Conservation (phyloP, 345 rosid genomes). For the Rhizophora apiculata region DNA sequence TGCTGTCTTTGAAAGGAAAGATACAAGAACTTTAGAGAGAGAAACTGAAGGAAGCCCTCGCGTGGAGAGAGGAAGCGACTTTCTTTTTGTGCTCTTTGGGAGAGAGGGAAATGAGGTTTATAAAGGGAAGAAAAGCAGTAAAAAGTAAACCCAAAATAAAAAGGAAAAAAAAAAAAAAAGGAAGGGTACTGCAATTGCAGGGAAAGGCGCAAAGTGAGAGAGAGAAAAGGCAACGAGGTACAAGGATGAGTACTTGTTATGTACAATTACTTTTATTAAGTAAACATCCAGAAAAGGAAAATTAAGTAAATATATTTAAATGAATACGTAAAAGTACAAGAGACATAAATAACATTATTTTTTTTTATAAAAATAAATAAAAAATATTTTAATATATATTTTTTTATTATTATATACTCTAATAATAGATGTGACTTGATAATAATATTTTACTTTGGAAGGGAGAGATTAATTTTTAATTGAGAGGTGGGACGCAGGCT, state of each 20-base stretch:
- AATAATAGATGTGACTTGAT: no score
- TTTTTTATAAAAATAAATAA: no score
- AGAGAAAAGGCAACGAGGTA: slow-evolving; percentile 15
- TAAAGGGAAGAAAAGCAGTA: not conserved
- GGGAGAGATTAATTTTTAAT: no score
- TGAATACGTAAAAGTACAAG: no score
- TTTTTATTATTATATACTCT: no score
- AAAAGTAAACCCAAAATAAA: no score
- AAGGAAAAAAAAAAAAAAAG: no score
- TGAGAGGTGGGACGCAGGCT: not conserved
- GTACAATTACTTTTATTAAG: slow-evolving; percentile 14
- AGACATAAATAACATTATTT: no score
- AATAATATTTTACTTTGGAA: no score
- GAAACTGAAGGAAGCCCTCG: not conserved
- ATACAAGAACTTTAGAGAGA: not conserved
- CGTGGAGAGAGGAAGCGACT: not conserved
- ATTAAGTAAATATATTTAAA: no score
- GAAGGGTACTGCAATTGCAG: not conserved
- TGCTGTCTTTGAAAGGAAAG: not conserved
- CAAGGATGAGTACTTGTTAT: slow-evolving; percentile 29
- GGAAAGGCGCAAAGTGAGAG: slow-evolving; percentile 11
- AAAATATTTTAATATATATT: no score
- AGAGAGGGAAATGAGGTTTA: not conserved
- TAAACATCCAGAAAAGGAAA: not conserved
- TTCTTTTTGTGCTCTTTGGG: not conserved